Base-by-base conservation (phyloP, 371 early-diverging fungal genomes). In the Umbelopsis sp. region DNA sequence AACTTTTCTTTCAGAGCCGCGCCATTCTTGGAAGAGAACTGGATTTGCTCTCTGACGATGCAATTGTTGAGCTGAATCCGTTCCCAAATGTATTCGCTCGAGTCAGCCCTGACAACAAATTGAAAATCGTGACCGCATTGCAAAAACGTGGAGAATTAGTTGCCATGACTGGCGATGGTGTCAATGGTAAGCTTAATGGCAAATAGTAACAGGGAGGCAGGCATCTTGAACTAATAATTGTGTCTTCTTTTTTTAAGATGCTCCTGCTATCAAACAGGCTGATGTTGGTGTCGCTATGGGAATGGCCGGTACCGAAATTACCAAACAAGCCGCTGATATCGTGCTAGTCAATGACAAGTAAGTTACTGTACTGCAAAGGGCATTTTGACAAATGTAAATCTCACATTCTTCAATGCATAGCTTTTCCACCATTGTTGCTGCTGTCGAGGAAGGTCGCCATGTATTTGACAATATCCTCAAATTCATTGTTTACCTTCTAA, bases 401-500 rank as follows among this genome's bases (percentile, higher is more conserved):
- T 12, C 11, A 12, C 8, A 48, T 48, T 0, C 6, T 48, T 16
- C 16, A 8, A 48, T 48, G 1, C 16, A n/a, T 18, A 48, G 48
- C 76, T 94, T 94, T 69, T 78, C 89, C 11, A 92, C 91, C 18
- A 93, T 95, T 69, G 92, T 94, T 10, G 74, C 79, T 22, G 93
- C 93, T 44, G 86, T 95, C 37, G 79, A 80, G 50, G 93, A 94
- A 78, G 95, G 95, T 18, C 86, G 95, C 41, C 87, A 88, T 51
- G 91, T 93, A 5, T 94, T 91, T 78, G 93, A 87, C 77, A 97
- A 97, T 78, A 95, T 97, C 72, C 82, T 90, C 68, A 95, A 96
- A 73, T 94, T 96, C 74, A 89, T 96, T 65, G 85, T 91, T 12
- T 93, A 94, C 73, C 83, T 97, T 64, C 76, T 97, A 65, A 88